Evolutionary conservation across 148 eudicot genomes (phyloP).

Genomic region (Mesembryanthemum crystallinum): DNA sequence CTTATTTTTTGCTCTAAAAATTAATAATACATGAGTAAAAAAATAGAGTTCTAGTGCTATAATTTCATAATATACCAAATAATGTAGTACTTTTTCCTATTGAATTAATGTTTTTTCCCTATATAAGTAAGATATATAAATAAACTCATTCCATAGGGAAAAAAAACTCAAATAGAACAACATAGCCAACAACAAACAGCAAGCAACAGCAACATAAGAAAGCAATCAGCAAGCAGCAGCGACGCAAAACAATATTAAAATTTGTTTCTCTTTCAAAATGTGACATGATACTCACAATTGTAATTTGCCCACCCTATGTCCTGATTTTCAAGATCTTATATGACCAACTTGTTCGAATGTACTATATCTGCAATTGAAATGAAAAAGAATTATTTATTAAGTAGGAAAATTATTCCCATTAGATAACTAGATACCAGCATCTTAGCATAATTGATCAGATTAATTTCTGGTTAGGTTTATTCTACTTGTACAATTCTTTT

Average conservation of each 20-base stretch:
- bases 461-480: background rate
- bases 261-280: background rate
- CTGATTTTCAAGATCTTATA: constrained; percentile 57
- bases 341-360: constrained; percentile 50
- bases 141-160: too few species aligned
- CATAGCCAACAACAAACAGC: too few species aligned
- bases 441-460: background rate
- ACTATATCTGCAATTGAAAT: constrained; percentile 44
- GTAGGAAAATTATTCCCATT: background rate
- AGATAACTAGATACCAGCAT: background rate
- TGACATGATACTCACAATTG: constrained; percentile 43
- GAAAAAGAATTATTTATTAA: background rate
- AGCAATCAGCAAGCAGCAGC: too few species aligned
- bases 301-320: constrained; percentile 55
- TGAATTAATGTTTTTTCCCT: too few species aligned
- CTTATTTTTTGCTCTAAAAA: too few species aligned
- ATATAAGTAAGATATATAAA: too few species aligned
- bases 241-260: background rate
- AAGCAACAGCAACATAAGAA: too few species aligned
- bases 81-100: too few species aligned
- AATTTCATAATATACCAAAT: too few species aligned
- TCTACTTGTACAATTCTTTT: background rate
- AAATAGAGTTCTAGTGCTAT: too few species aligned
- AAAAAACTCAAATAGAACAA: too few species aligned
- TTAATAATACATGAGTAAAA: too few species aligned